Evolutionary conservation across 1,139 yeast genomes (phyloP), one percentile per base, ranked within the genome.

Genomic region (Diutina catenulata): DNA sequence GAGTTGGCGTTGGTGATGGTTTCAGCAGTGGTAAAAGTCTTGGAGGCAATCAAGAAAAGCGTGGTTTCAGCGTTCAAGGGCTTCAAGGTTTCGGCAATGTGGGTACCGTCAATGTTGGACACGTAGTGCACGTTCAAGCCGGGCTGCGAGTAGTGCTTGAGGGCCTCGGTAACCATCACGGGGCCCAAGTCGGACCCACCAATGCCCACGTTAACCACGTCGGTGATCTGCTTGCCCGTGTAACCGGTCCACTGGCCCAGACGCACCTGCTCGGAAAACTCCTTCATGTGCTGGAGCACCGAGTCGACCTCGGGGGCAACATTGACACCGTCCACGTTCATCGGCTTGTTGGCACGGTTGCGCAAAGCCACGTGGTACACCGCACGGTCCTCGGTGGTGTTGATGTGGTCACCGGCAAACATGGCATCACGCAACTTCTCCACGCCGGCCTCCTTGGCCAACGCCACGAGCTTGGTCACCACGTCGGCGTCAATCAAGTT

Each of bases 101-200:
- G 95, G 43, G 98, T 91, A 58, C 98, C 98, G 57, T 91, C 98
- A 56, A 91, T 91, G 74, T 91, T 91, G 50, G 97, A 88, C 43
- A 91, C 97, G 62, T 87, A 91, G 68, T 91, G 95, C 40, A 76
- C 95, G 46, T 69, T 64, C 52, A 91, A 70, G 44, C 78, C 82
- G 45, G 79, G 77, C 53, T 80, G 70, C 45, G 88, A 68, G 64
- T 91, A 91, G 47, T 83, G 79, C 70, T 88, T 91, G 59, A 91
- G 75, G 28, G 98, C 96, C 67, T 91, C 97, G 43, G 96, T 87
- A 50, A 91, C 97, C 98, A 91, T 91, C 41, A 91, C 97, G 38
- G 98, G 98, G 52, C 98, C 98, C 54, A 91, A 74, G 62, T 91
- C 98, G 23, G 97, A 87, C 49, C 98, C 98, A 57, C 98, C 98